Conservation (phyloP, 257 asterid species). For the Solanum piurae region DNA sequence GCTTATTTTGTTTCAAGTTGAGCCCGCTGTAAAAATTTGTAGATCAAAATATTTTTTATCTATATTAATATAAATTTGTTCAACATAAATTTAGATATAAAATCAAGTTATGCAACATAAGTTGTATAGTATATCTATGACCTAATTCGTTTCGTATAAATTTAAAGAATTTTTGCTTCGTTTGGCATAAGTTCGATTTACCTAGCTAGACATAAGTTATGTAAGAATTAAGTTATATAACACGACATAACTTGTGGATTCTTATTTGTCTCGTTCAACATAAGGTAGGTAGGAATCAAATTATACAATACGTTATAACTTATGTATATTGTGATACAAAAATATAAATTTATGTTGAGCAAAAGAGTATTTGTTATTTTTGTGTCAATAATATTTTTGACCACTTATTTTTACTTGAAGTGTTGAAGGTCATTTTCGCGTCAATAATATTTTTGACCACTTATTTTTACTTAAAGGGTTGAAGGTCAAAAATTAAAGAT, state of each 20-base stretch:
- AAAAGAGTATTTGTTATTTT: neutral
- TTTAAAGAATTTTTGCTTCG: neutral
- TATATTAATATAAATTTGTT: too few species aligned
- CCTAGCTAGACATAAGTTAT: neutral
- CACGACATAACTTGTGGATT: neutral
- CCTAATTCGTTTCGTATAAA: neutral
- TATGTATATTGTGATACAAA: too few species aligned
- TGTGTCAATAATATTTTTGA: too few species aligned
- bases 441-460: too few species aligned
- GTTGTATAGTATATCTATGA: neutral
- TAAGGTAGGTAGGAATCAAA: too few species aligned
- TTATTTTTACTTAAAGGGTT: too few species aligned
- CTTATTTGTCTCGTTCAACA: neutral
- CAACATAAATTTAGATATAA: neutral
- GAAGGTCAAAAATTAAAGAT: too few species aligned
- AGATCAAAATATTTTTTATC: too few species aligned
- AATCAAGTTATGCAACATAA: too few species aligned
- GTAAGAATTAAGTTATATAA: neutral
- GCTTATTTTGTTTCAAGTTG: neutral
- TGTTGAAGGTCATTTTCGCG: fast-evolving
- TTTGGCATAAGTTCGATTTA: too few species aligned
- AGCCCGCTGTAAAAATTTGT: too few species aligned
- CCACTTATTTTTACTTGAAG: too few species aligned
- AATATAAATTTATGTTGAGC: neutral
- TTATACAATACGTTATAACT: fast-evolving